Evolutionary conservation across 495 filamentous ascomycete species (phyloP).

Genomic region (Podospora appendiculata): DNA sequence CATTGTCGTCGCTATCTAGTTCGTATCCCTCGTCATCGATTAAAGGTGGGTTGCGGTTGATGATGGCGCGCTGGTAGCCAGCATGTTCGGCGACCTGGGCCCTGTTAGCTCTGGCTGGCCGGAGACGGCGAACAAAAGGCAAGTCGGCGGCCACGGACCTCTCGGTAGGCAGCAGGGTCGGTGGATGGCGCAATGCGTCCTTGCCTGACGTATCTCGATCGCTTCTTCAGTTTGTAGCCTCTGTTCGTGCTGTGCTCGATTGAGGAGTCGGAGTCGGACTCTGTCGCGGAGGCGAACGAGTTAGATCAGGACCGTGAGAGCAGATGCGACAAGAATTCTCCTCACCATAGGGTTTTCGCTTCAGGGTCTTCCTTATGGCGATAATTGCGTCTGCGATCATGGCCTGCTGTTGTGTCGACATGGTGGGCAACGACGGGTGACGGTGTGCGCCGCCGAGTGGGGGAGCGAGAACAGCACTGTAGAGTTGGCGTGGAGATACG

Average conservation of each 20-base stretch:
- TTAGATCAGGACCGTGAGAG: neutral
- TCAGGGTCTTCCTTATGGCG: conserved; percentile 17
- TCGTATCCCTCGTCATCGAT: conserved; percentile 86
- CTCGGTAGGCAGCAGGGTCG: conserved; percentile 74
- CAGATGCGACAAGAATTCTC: neutral
- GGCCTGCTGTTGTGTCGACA: conserved; percentile 25
- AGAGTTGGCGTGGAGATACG: neutral
- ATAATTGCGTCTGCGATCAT: conserved; percentile 21
- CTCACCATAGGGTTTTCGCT: conserved; percentile 22
- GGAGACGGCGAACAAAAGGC: no score
- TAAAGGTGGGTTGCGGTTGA: conserved; percentile 63
- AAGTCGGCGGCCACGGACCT: conserved; percentile 45
- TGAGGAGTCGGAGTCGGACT: conserved; percentile 78
- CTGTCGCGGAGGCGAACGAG: conserved; percentile 31
- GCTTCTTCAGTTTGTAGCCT: conserved; percentile 82
- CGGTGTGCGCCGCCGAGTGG: neutral
- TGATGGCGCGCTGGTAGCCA: conserved; percentile 76
- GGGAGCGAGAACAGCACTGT: neutral
- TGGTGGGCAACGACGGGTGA: conserved; percentile 1
- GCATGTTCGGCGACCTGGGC: conserved; percentile 72
- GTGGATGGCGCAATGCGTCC: conserved; percentile 63
- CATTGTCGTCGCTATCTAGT: conserved; percentile 73
- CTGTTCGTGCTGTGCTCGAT: conserved; percentile 78
- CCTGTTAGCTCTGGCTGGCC: conserved; percentile 3
- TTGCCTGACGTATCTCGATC: conserved; percentile 70